Evolutionary conservation across 73 alveolate genomes (phyloP).

Genomic region (Effrenium voratum): DNA sequence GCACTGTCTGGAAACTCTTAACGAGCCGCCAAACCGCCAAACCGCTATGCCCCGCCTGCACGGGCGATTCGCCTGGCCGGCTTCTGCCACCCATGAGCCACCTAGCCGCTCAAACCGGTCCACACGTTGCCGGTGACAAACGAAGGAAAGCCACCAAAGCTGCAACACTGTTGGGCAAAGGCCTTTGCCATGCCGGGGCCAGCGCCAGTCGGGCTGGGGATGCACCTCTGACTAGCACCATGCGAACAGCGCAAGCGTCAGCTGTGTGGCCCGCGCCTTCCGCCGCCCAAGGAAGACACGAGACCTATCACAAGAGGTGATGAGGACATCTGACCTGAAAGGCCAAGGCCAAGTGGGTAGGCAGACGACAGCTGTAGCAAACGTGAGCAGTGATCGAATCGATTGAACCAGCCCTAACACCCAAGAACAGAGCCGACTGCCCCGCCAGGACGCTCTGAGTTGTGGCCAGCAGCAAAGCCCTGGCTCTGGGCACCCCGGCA

Average conservation of each 20-base stretch:
- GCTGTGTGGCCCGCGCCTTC: constrained; percentile 19
- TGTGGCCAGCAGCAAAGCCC: no score
- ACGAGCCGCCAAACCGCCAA: background rate
- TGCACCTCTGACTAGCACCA: constrained; percentile 24
- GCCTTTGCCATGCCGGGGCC: no score
- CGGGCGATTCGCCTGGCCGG: constrained; percentile 68
- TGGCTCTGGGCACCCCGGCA: constrained; percentile 32
- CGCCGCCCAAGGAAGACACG: constrained; percentile 68
- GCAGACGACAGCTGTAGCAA: no score
- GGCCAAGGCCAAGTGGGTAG: no score
- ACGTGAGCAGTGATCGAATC: no score
- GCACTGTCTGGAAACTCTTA: background rate
- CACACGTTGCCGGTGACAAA: background rate
- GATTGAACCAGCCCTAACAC: no score
- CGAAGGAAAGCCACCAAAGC: background rate
- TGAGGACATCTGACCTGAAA: constrained; percentile 79
- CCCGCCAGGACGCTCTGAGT: no score
- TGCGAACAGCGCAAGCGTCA: background rate
- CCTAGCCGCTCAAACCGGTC: background rate
- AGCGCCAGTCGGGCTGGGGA: constrained; percentile 82
- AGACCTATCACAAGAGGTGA: constrained; percentile 49
- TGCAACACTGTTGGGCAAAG: no score
- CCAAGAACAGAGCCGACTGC: no score
- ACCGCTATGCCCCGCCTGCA: background rate
- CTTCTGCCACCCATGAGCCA: constrained; percentile 82